Percentiles rank a stretch among this genome's conserved stretches.
Evolutionary conservation across 345 rosid species (phyloP).

Genomic region (Eucalyptus tenuipes): DNA sequence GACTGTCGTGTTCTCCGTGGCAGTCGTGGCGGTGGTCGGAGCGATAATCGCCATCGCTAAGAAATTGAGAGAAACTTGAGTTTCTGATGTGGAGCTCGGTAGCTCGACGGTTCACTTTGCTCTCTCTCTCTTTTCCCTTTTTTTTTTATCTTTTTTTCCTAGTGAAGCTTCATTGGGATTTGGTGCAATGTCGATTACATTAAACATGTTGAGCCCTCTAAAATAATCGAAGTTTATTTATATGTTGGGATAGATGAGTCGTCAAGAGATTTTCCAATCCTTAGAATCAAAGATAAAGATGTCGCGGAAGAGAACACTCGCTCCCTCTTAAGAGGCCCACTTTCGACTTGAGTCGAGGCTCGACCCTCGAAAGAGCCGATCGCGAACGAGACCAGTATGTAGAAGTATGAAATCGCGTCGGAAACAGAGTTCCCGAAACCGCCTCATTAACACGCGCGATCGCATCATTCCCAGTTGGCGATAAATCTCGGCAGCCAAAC

Average conservation of each 20-base stretch:
- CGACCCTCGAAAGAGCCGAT: neutral
- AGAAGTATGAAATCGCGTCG: neutral
- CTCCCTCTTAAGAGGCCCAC: neutral
- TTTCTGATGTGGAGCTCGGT: neutral
- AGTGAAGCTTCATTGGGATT: neutral
- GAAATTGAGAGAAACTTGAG: neutral
- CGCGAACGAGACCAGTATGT: neutral
- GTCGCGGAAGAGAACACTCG: neutral
- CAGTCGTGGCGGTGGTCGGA: neutral
- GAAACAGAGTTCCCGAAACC: neutral
- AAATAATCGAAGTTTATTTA: neutral
- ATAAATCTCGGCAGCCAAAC: neutral
- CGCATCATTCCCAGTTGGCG: neutral
- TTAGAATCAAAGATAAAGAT: neutral
- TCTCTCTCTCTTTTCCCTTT: neutral
- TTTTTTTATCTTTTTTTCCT: rapidly evolving
- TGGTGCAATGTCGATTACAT: neutral
- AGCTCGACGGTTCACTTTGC: neutral
- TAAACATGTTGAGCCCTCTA: neutral
- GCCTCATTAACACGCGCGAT: neutral
- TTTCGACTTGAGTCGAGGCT: neutral
- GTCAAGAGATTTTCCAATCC: neutral
- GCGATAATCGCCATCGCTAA: neutral
- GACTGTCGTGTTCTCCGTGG: neutral
- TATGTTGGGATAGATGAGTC: neutral